Conservation (phyloP, 768 basidiomycete species). For the Pholiota microspora region DNA sequence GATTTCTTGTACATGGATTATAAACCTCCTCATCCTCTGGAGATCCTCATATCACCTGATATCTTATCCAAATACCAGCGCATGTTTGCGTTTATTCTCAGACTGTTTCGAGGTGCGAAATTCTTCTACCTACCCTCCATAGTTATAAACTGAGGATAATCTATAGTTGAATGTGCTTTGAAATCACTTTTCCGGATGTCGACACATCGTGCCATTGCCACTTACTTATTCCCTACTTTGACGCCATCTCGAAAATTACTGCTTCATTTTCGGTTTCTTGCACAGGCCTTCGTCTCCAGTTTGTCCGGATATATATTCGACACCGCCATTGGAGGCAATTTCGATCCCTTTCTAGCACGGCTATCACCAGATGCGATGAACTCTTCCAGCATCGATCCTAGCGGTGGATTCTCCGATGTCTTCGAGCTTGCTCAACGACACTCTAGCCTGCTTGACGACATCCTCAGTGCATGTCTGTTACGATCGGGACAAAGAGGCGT, state of each 20-base stretch:
- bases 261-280: slow-evolving; percentile 70
- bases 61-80: slow-evolving; percentile 85
- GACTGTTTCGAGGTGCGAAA: slow-evolving; percentile 70
- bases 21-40: slow-evolving; percentile 78
- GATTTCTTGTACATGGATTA: slow-evolving; percentile 92
- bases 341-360: slow-evolving; percentile 61
- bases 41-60: slow-evolving; percentile 65
- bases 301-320: slow-evolving; percentile 75
- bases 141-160: neutral
- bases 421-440: slow-evolving; percentile 71
- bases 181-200: slow-evolving; percentile 67
- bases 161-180: slow-evolving; percentile 64
- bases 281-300: slow-evolving; percentile 66
- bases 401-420: slow-evolving; percentile 56
- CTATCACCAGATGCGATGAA: slow-evolving; percentile 21
- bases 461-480: slow-evolving; percentile 73
- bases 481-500: slow-evolving; percentile 64
- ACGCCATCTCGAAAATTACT: slow-evolving; percentile 50
- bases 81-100: slow-evolving; percentile 76
- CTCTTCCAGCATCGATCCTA: neutral
- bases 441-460: slow-evolving; percentile 66
- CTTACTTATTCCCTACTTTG: slow-evolving; percentile 59
- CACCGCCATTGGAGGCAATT: slow-evolving; percentile 77
- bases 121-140: neutral
- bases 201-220: slow-evolving; percentile 28